Evolutionary conservation across 2,329 filamentous ascomycete genomes (phyloP), one percentile per base, ranked within the genome.

Genomic region (Trichoderma sp.): DNA sequence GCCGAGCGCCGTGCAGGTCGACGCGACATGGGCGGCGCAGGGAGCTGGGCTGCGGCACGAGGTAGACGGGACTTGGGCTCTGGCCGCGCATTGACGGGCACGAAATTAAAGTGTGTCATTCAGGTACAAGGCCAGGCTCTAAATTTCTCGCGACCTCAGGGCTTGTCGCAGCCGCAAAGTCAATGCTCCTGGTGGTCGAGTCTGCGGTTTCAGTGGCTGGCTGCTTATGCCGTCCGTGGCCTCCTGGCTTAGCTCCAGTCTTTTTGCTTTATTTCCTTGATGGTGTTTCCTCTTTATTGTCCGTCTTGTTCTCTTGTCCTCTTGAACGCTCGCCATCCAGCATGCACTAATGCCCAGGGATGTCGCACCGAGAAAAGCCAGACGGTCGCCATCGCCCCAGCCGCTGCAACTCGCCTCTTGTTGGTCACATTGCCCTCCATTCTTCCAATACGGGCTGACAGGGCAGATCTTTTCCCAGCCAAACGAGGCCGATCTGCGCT

Each of bases 81-180:
- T 60, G 52, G 46, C 55, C 63, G 56, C 68, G 68, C 68, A 56
- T 61, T 39, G 63, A 61, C 21, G 34, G 43, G 6, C 10, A 7
- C 14, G 68, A 69, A 61, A 69, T 69, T 69, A 69, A 54, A 46
- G 61, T 54, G 68, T 69, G 68, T 69, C 68, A 67, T 43, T 46
- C 24, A 32, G 58, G 34, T 61, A 66, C 52, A 34, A 24, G 28
- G 28, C 37, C 63, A 49, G 32, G 52, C 24, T 52, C 43, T 32
- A 59, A 59, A n/a, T 52, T 37, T 13, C 24, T 21, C 10, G 28
- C 30, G 55, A 59, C 49, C 16, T 16, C 32, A 54, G 60, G 43
- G 60, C 60, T n/a, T 54, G 60, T 64, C 60, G 60, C 49, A 64
- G 60, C 18, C 11, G 10, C 46, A 64, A 37, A 32, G 26, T 65